Base-by-base conservation (phyloP, 2,329 filamentous ascomycete species). In the Microdochium nivale region DNA sequence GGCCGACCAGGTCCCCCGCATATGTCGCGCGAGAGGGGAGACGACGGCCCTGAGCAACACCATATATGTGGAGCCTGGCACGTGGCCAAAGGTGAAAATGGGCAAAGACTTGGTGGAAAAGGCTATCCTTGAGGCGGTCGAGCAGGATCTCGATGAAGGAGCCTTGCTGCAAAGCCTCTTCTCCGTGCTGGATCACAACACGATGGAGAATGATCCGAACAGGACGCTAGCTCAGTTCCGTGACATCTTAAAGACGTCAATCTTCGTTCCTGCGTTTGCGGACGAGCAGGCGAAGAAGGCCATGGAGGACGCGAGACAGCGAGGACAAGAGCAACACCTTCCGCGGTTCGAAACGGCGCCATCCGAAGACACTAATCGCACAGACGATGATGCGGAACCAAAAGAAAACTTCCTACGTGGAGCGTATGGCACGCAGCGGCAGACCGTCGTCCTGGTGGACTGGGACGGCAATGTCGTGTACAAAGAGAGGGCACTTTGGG, bases 41-140 rank as follows among this genome's bases (percentile, higher is more conserved):
- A 76, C 76, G 0, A 79, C 80, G 64, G 83, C 78, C 1, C 67
- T 87, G 51, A 86, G 81, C 69, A 87, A 87, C 63, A 76, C 81
- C 1, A 72, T 75, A 3, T 85, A 79, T 57, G 70, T 72, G 25
- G 72, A 78, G 47, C 72, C 73, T 0, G 64, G 71, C 2, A 67
- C 71, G 32, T 87, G 83, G 83, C 80, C 79, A 50, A 87, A 86
- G 65, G 74, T 87, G 9, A 67, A 70, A 13, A 66, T 70, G 37
- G 83, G 82, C 10, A 75, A 73, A 55, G 59, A 66, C 5, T 61
- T 81, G 24, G 60, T 83, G 37, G 60, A 61, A 2, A 65, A 71
- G 32, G 66, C 68, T 1, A 66, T 83, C 2, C 59, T 69, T 25
- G 63, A 72, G 2, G 70, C 73, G 0, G 61, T 69, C 0, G 60